phyloP scores from a whole-genome alignment of 768 basidiomycete species.

The Rhizopogon rudus region DNA sequence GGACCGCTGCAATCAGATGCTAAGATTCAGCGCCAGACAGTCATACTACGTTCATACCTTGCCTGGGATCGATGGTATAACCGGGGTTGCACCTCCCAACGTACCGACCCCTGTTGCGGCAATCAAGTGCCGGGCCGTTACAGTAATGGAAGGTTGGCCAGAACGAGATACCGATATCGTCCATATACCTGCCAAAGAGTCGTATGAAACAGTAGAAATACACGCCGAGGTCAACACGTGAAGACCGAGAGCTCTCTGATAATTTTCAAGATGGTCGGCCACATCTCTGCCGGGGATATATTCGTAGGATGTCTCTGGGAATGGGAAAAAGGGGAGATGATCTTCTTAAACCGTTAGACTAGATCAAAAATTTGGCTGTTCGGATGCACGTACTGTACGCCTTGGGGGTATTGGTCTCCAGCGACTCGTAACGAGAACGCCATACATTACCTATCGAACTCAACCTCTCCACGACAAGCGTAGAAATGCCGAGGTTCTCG shows the following conservation, averaged over 20 bases:
- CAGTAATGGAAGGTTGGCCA: neutral
- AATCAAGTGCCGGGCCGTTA: slow-evolving; percentile 2
- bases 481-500: slow-evolving; percentile 42
- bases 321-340: slow-evolving; percentile 5
- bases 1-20: neutral
- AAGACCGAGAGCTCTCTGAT: slow-evolving; percentile 5
- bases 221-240: neutral
- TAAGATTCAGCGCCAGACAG: neutral
- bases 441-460: slow-evolving; percentile 57
- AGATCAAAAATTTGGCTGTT: neutral
- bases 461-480: slow-evolving; percentile 61
- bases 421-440: slow-evolving; percentile 60
- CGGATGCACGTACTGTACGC: slow-evolving; percentile 1
- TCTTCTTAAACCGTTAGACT: neutral
- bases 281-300: slow-evolving; percentile 3
- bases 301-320: neutral
- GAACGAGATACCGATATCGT: neutral
- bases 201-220: neutral
- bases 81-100: neutral
- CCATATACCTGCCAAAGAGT: neutral
- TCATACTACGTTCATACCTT: neutral
- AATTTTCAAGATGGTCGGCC: slow-evolving; percentile 8
- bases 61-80: neutral
- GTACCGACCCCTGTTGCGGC: slow-evolving; percentile 2
- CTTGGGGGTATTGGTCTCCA: slow-evolving; percentile 20